phyloP scores from a whole-genome alignment of 306 rosid species.

The Alnus rubra region DNA sequence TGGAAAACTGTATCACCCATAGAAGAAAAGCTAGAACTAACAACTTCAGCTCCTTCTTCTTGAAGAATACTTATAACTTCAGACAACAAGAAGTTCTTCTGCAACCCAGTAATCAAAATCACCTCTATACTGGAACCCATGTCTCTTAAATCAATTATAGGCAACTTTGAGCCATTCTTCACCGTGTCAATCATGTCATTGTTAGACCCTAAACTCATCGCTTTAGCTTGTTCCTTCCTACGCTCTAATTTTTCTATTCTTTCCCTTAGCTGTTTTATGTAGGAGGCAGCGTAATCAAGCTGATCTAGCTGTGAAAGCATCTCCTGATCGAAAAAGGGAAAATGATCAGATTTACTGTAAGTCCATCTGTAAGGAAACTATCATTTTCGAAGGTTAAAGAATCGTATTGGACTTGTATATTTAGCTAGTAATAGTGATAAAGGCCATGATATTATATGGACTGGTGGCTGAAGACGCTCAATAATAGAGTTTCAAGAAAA shows the following conservation, averaged over 20 bases:
- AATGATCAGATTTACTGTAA: neutral
- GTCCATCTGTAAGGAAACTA: too few relatives aligned
- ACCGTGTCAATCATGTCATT: neutral
- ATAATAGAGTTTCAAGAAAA: too few relatives aligned
- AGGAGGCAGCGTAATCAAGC: constrained; percentile 47
- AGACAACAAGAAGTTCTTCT: constrained; percentile 52
- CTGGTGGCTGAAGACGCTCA: too few relatives aligned
- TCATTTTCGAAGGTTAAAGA: too few relatives aligned
- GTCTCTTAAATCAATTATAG: constrained; percentile 53
- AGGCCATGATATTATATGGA: too few relatives aligned
- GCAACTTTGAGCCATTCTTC: constrained; percentile 21
- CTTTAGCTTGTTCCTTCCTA: constrained; percentile 46
- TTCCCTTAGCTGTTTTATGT: constrained; percentile 49
- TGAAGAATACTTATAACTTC: constrained; percentile 55
- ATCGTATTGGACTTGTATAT: neutral
- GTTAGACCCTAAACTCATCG: constrained; percentile 3
- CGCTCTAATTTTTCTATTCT: constrained; percentile 52
- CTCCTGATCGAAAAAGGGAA: constrained; percentile 28
- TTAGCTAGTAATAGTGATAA: too few relatives aligned
- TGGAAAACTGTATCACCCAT: constrained; percentile 52
- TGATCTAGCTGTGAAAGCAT: constrained; percentile 52
- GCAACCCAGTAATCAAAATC: constrained; percentile 48
- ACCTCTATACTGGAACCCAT: constrained; percentile 54
- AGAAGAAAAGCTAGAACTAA: constrained; percentile 44
- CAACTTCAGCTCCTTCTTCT: constrained; percentile 77